A percentile compares a stretch with the other conserved stretches of the same genome.
Conservation (phyloP, 2,329 filamentous ascomycete species). For the Hymenoscyphus salicellus region DNA sequence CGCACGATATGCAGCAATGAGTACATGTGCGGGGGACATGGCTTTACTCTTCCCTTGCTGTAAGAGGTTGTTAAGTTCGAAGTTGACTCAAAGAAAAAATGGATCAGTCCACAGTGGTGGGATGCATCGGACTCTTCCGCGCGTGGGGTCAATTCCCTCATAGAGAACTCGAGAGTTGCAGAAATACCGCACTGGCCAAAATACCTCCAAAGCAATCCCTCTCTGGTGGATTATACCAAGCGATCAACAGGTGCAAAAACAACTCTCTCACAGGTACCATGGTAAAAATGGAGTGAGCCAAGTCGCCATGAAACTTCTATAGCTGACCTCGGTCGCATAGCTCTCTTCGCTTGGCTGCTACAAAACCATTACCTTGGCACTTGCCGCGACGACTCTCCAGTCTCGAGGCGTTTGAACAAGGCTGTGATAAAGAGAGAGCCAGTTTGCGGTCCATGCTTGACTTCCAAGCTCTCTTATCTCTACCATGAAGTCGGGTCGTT, state of each 20-base stretch:
- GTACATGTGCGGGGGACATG: slow-evolving; percentile 1
- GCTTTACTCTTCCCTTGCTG: background rate
- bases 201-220: background rate
- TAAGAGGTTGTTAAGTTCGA: background rate
- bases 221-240: background rate
- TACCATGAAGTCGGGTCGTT: background rate
- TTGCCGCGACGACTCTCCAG: background rate
- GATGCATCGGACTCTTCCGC: slow-evolving; percentile 2
- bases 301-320: slow-evolving; percentile 1
- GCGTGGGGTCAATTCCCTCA: slow-evolving; percentile 3
- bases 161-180: background rate
- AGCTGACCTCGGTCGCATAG: background rate
- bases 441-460: background rate
- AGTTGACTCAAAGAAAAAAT: slow-evolving; percentile 1
- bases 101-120: slow-evolving; percentile 1
- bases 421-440: background rate
- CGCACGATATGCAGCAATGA: background rate
- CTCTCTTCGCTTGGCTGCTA: background rate
- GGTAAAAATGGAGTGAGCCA: background rate
- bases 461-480: background rate
- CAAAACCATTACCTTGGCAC: background rate
- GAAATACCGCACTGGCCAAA: slow-evolving; percentile 1
- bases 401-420: slow-evolving; percentile 2
- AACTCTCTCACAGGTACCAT: background rate
- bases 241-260: background rate